Conservation (phyloP, 371 early-diverging fungal species). For the Gilbertella persicaria region DNA sequence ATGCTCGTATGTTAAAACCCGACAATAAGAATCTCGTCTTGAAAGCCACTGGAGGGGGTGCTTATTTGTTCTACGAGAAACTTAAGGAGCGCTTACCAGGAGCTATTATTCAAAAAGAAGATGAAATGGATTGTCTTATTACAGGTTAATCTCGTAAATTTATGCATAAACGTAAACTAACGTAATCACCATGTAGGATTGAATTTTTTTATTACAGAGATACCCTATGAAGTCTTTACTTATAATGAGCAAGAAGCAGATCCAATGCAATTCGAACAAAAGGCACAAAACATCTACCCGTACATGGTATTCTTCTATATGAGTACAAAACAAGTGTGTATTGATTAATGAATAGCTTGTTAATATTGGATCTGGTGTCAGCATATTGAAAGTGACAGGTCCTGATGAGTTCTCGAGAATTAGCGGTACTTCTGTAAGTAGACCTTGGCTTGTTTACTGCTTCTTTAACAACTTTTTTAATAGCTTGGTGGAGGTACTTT, state of each 20-base stretch:
- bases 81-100: constrained; percentile 51
- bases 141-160: constrained; percentile 51
- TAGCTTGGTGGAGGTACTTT: constrained; percentile 95
- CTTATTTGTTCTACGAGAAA: constrained; percentile 66
- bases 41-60: constrained; percentile 86
- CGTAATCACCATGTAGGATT: constrained; percentile 52
- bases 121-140: constrained; percentile 87
- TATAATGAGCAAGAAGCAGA: constrained; percentile 69
- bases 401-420: constrained; percentile 81
- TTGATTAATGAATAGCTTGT: constrained; percentile 59
- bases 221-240: constrained; percentile 93
- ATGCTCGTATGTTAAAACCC: constrained; percentile 37
- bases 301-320: constrained; percentile 59
- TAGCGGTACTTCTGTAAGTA: constrained; percentile 84
- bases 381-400: constrained; percentile 78
- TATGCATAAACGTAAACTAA: not conserved
- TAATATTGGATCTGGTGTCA: constrained; percentile 91
- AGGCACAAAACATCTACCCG: constrained; percentile 70
- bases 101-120: constrained; percentile 76
- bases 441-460: no score
- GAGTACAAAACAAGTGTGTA: not conserved
- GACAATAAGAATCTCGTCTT: constrained; percentile 47
- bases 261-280: constrained; percentile 83
- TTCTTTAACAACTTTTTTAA: not conserved
- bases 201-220: constrained; percentile 90